Evolutionary conservation across 257 asterid genomes (phyloP).

Genomic region (Agastache rugosa): DNA sequence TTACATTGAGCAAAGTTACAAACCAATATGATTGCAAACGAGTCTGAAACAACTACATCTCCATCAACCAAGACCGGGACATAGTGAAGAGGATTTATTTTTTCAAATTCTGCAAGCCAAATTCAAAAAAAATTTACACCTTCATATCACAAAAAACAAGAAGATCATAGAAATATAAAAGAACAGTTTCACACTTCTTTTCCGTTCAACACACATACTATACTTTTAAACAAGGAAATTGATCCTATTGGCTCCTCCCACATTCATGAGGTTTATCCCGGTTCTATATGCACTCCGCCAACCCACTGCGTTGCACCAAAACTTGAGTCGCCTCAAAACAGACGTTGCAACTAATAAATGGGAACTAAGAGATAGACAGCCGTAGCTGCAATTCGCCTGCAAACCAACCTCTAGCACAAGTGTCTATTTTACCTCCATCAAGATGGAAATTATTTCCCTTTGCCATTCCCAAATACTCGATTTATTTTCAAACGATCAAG

Average conservation of each 20-base stretch:
- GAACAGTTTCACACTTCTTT: conserved; percentile 1
- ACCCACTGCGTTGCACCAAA: neutral
- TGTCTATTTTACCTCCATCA: neutral
- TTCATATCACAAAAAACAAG: conserved; percentile 1
- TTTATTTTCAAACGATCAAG: neutral
- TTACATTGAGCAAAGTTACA: conserved; percentile 24
- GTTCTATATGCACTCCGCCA: neutral
- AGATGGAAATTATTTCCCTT: neutral
- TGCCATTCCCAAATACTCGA: neutral
- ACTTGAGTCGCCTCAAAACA: neutral
- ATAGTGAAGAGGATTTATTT: conserved; percentile 69
- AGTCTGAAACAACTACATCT: conserved; percentile 72
- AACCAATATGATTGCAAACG: conserved; percentile 76
- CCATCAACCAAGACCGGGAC: conserved; percentile 86
- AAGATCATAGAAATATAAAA: neutral
- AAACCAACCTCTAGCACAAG: neutral
- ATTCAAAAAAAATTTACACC: conserved; percentile 20
- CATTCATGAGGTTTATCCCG: neutral
- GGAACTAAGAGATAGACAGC: conserved; percentile 7
- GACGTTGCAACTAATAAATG: neutral
- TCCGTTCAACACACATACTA: neutral
- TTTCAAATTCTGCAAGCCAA: conserved; percentile 69
- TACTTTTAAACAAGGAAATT: neutral
- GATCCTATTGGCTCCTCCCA: neutral
- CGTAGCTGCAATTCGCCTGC: neutral